These are phyloP conservation scores for Caloboletus firmus DNA, from an alignment of 1,284 basidiomycete genomes.

Conservation along the genomic window DNA sequence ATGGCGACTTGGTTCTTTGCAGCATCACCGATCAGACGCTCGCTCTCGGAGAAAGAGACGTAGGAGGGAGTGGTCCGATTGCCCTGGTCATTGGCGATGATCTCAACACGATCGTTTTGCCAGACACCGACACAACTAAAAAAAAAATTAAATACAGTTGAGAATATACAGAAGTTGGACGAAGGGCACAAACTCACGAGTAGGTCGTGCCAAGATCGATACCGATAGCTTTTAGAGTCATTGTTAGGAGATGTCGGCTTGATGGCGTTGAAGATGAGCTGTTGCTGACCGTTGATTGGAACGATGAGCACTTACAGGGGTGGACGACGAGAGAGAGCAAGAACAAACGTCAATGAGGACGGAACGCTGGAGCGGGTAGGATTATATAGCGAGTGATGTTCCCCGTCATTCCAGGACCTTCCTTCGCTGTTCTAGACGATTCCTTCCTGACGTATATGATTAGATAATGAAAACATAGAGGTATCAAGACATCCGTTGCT, in stretches of 20 bases:
- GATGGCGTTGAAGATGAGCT: slow-evolving; percentile 1
- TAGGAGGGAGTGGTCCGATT: slow-evolving; percentile 96
- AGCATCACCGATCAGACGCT: slow-evolving; percentile 94
- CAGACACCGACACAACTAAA: slow-evolving; percentile 87
- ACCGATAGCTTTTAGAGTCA: slow-evolving; percentile 89
- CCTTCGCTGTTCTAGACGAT: slow-evolving; percentile 38
- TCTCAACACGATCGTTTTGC: slow-evolving; percentile 98
- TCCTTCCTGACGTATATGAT: slow-evolving; percentile 35
- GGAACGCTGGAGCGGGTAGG: background rate
- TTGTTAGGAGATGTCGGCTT: slow-evolving; percentile 6
- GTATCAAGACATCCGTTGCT: too few relatives aligned
- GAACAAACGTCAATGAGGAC: slow-evolving; percentile 16
- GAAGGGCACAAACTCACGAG: slow-evolving; percentile 52
- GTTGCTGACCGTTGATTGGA: background rate
- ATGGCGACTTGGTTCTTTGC: slow-evolving; percentile 94
- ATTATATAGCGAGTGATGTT: slow-evolving; percentile 39
- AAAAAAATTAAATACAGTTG: slow-evolving; percentile 3
- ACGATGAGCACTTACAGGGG: slow-evolving; percentile 18
- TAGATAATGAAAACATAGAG: slow-evolving; percentile 32
- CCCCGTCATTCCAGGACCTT: slow-evolving; percentile 41
- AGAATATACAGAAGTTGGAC: background rate
- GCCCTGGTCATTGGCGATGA: slow-evolving; percentile 97
- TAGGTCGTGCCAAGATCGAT: slow-evolving; percentile 90
- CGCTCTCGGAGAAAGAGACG: slow-evolving; percentile 89
- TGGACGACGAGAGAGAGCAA: slow-evolving; percentile 15